These are phyloP conservation scores for Pleomassaria siparia DNA, from an alignment of 2,329 filamentous ascomycete species.

Conservation along the genomic window DNA sequence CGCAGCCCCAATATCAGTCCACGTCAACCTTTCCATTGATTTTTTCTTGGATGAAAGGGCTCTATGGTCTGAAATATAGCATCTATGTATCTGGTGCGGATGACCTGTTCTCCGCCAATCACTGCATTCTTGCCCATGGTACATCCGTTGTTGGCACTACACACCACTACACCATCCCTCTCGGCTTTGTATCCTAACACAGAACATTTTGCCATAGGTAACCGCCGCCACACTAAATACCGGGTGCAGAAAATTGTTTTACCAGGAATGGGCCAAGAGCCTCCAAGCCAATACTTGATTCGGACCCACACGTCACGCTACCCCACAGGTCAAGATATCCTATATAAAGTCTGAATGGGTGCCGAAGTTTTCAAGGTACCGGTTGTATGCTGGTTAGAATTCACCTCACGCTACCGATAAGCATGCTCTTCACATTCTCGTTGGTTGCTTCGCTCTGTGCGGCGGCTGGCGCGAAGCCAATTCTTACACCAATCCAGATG, in stretches of 20 bases:
- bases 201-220: neutral
- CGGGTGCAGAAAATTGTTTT: constrained; percentile 24
- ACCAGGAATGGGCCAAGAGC: constrained; percentile 33
- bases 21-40: constrained; percentile 6
- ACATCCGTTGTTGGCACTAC: neutral
- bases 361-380: neutral
- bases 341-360: constrained; percentile 19
- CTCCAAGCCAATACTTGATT: constrained; percentile 13
- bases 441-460: constrained; percentile 24
- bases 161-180: neutral
- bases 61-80: neutral
- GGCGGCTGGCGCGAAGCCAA: constrained; percentile 20
- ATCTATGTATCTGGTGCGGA: neutral
- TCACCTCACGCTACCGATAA: neutral
- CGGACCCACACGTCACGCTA: constrained; percentile 4
- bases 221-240: constrained; percentile 2
- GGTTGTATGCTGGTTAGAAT: too few relatives aligned
- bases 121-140: neutral
- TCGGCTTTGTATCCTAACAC: neutral
- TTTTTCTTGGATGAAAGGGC: constrained; percentile 20
- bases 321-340: neutral
- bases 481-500: constrained; percentile 27
- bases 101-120: neutral
- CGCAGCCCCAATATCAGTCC: constrained; percentile 11
- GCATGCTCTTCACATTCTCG: constrained; percentile 27